phyloP scores from a whole-genome alignment of 2,329 filamentous ascomycete species.

The Colletotrichum kahawae region DNA sequence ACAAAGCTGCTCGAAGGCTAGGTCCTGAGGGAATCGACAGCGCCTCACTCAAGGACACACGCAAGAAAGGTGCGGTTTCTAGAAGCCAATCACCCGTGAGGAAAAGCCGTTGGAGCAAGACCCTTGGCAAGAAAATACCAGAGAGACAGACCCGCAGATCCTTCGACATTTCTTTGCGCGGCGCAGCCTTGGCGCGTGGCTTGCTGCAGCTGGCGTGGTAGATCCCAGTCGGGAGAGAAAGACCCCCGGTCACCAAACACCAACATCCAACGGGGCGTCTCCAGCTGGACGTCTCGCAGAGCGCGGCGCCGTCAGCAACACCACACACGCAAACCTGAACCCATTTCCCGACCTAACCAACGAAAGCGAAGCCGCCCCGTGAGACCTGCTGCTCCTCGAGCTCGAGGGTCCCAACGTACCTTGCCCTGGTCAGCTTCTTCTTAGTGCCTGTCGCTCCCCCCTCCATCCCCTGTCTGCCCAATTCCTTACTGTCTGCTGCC shows the following conservation, averaged over 20 bases:
- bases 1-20: not conserved
- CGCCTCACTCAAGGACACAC: not conserved
- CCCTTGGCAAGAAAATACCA: not conserved
- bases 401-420: not conserved
- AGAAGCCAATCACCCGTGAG: not conserved
- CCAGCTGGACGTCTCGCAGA: not conserved
- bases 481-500: not conserved
- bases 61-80: not conserved
- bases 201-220: constrained; percentile 15
- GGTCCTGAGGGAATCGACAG: not conserved
- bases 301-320: not conserved
- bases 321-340: not conserved
- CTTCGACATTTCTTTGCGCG: constrained; percentile 12
- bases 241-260: not conserved
- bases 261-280: not conserved
- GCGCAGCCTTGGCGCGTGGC: constrained; percentile 15
- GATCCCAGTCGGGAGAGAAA: not conserved
- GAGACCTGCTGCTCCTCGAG: not conserved
- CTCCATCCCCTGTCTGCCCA: not conserved
- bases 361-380: constrained; percentile 9
- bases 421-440: not conserved
- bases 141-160: not conserved
- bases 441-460: not conserved
- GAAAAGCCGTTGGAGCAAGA: not conserved
- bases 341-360: constrained; percentile 1